These are phyloP conservation scores for Hericium erinaceus DNA, from an alignment of 768 basidiomycete species.

Conservation along the genomic window DNA sequence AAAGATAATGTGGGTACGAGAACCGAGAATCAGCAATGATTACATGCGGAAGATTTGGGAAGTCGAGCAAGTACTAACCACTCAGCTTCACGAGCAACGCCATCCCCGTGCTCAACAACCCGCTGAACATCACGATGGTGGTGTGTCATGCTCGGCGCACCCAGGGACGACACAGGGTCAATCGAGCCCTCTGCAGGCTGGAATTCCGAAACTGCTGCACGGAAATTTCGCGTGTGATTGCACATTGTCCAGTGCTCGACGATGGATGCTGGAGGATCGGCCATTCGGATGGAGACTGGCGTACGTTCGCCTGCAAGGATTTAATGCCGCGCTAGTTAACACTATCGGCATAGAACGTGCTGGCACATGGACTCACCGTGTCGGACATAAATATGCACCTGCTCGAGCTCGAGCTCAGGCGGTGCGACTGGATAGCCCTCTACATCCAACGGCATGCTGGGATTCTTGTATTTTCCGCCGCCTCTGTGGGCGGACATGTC, in stretches of 20 bases:
- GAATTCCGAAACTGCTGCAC: slow-evolving; percentile 32
- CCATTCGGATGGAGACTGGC: slow-evolving; percentile 62
- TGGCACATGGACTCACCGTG: slow-evolving; percentile 45
- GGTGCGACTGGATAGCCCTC: slow-evolving; percentile 54
- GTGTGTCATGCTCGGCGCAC: not conserved
- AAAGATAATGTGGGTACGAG: not conserved
- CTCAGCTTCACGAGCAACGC: slow-evolving; percentile 43
- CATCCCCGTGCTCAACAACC: slow-evolving; percentile 50
- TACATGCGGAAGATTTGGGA: not conserved
- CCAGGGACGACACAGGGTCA: slow-evolving; percentile 2
- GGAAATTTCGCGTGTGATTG: slow-evolving; percentile 41
- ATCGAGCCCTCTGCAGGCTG: not conserved
- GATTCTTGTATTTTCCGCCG: slow-evolving; percentile 1
- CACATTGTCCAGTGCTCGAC: slow-evolving; percentile 66
- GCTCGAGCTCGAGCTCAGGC: slow-evolving; percentile 44
- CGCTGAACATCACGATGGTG: slow-evolving; percentile 24
- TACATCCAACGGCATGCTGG: slow-evolving; percentile 34
- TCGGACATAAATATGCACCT: slow-evolving; percentile 67
- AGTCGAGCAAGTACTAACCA: slow-evolving; percentile 37
- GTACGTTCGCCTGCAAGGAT: slow-evolving; percentile 55
- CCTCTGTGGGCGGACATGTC: not conserved
- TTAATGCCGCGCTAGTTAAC: not conserved
- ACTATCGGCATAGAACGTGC: not conserved
- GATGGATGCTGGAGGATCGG: slow-evolving; percentile 51
- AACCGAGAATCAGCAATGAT: not conserved